Percentiles rank a stretch among this genome's conserved stretches.
phyloP scores from a whole-genome alignment of 768 basidiomycete genomes.

The Agaricus bisporus region DNA sequence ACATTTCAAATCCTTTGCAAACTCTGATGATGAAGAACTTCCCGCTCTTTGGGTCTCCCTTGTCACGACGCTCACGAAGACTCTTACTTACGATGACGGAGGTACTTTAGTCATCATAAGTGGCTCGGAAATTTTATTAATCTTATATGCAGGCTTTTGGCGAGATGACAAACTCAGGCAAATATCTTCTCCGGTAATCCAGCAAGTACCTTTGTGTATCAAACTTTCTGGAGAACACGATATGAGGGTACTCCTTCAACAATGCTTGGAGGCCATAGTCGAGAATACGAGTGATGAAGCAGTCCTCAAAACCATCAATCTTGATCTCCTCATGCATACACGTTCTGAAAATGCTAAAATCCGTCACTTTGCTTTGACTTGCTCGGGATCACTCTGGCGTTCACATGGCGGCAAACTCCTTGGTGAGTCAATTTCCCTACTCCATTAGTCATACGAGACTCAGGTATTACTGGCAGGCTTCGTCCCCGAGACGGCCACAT shows the following conservation, averaged over 20 bases:
- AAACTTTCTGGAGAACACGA: conserved; percentile 26
- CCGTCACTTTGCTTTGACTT: conserved; percentile 66
- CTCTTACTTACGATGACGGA: conserved; percentile 73
- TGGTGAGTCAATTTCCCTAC: conserved; percentile 33
- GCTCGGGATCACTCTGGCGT: conserved; percentile 71
- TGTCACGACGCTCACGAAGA: conserved; percentile 57
- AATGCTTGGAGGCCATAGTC: conserved; percentile 49
- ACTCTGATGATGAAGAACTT: conserved; percentile 24
- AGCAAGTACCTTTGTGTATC: conserved; percentile 56
- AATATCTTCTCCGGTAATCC: conserved; percentile 51
- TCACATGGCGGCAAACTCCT: conserved; percentile 68
- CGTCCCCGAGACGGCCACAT: conserved; percentile 74
- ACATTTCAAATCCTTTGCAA: conserved; percentile 45
- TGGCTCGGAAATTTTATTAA: not conserved
- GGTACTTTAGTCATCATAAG: conserved; percentile 38
- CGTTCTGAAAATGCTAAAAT: conserved; percentile 71
- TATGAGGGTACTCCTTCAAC: conserved; percentile 35
- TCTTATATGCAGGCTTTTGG: conserved; percentile 73
- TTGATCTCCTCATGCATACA: conserved; percentile 82
- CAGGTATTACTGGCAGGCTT: conserved; percentile 42
- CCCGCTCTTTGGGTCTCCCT: conserved; percentile 57
- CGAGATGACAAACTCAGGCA: conserved; percentile 72
- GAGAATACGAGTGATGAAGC: conserved; percentile 50
- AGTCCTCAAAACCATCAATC: conserved; percentile 76
- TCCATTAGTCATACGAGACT: not conserved